Conservation (phyloP, 2,329 filamentous ascomycete genomes). For the Ascochyta lentis region DNA sequence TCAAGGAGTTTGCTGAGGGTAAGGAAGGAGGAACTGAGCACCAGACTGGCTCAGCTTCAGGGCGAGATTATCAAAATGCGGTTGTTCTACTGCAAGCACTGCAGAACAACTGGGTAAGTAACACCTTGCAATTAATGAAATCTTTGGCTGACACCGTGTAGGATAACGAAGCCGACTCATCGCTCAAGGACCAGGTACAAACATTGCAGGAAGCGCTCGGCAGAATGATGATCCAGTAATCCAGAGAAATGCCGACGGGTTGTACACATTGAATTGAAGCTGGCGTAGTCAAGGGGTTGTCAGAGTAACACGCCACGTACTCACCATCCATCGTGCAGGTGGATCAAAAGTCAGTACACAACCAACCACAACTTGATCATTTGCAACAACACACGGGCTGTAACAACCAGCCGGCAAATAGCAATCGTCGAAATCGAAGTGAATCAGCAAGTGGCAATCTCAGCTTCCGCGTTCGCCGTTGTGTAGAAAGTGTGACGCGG, state of each 20-base stretch:
- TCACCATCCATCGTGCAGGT: constrained; percentile 2
- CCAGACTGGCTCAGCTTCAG: constrained; percentile 28
- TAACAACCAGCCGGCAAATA: constrained; percentile 30
- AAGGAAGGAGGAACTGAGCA: constrained; percentile 33
- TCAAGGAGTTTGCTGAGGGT: constrained; percentile 43
- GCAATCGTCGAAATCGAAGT: constrained; percentile 21
- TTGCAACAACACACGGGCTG: constrained; percentile 6
- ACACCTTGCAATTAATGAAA: background rate
- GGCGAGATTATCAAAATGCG: constrained; percentile 45
- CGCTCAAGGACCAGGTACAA: constrained; percentile 31
- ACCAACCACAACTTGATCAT: constrained; percentile 13
- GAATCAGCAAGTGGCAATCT: constrained; percentile 34
- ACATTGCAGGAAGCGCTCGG: constrained; percentile 31
- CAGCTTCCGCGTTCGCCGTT: constrained; percentile 16
- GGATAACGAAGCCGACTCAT: constrained; percentile 31
- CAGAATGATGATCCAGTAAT: constrained; percentile 28
- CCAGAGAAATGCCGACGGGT: background rate
- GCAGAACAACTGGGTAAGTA: constrained; percentile 42
- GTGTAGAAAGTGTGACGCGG: constrained; percentile 12
- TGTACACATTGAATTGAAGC: background rate
- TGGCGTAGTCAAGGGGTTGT: background rate
- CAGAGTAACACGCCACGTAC: constrained; percentile 8
- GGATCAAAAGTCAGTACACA: constrained; percentile 2
- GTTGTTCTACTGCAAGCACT: constrained; percentile 46
- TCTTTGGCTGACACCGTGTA: constrained; percentile 23